Evolutionary conservation across 2,329 filamentous ascomycete genomes (phyloP).

Genomic region (Periconia digitata): DNA sequence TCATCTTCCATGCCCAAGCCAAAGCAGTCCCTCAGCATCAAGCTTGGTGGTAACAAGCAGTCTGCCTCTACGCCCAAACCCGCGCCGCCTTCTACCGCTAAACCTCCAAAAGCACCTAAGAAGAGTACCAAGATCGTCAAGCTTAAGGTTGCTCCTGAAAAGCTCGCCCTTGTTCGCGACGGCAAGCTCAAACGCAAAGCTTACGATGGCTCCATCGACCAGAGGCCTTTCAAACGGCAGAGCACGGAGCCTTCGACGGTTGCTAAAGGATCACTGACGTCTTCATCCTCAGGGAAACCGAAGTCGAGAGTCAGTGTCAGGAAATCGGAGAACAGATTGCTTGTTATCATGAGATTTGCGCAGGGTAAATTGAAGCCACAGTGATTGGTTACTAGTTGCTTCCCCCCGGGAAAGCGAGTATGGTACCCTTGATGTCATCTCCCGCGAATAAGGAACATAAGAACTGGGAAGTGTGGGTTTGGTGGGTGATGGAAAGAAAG

Average conservation of each 20-base stretch:
- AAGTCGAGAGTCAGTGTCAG: conserved; percentile 20
- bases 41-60: conserved; percentile 17
- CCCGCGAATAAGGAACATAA: too few species aligned
- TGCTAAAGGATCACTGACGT: conserved; percentile 5
- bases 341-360: conserved; percentile 24
- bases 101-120: conserved; percentile 8
- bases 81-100: conserved; percentile 10
- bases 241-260: conserved; percentile 23
- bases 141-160: conserved; percentile 18
- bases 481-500: too few species aligned
- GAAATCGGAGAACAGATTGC: conserved; percentile 6
- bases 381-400: neutral
- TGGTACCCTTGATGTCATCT: too few species aligned
- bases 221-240: conserved; percentile 30
- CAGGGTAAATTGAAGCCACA: conserved; percentile 10
- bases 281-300: conserved; percentile 5
- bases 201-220: conserved; percentile 15
- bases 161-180: conserved; percentile 10
- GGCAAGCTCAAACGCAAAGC: conserved; percentile 22
- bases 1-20: conserved; percentile 9
- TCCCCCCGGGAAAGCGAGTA: too few species aligned
- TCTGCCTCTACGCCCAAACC: conserved; percentile 12
- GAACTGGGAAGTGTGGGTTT: too few species aligned
- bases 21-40: conserved; percentile 23
- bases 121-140: conserved; percentile 33